These are phyloP conservation scores for Pichia cephalocereana DNA, from an alignment of 805 yeast genomes.

Conservation along the genomic window DNA sequence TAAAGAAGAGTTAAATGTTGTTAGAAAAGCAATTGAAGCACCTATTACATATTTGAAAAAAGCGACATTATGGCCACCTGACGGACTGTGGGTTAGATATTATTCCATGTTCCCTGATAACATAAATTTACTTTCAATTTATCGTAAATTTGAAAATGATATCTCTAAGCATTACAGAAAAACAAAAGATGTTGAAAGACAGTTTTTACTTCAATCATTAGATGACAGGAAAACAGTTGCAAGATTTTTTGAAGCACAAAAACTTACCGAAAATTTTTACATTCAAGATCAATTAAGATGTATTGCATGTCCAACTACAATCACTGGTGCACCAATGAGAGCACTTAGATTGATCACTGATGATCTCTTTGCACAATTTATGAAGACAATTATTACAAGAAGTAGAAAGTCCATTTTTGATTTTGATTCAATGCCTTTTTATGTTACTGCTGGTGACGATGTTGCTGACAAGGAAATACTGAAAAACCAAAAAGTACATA, in stretches of 20 bases:
- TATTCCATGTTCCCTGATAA: conserved; percentile 51
- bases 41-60: conserved; percentile 43
- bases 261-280: conserved; percentile 17
- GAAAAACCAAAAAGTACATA: conserved; percentile 9
- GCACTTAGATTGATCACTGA: conserved; percentile 22
- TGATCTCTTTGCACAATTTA: conserved; percentile 38
- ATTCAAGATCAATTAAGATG: conserved; percentile 25
- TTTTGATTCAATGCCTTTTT: conserved; percentile 25
- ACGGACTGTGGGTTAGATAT: conserved; percentile 55
- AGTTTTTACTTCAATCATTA: conserved; percentile 22
- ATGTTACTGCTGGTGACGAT: conserved; percentile 18
- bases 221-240: conserved; percentile 19
- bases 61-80: conserved; percentile 80
- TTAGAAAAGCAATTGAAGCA: conserved; percentile 39
- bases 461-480: conserved; percentile 5
- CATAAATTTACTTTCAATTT: conserved; percentile 36
- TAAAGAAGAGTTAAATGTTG: conserved; percentile 32
- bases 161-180: conserved; percentile 17
- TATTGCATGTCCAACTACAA: conserved; percentile 30
- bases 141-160: conserved; percentile 39
- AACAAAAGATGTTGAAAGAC: conserved; percentile 10
- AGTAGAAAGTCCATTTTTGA: conserved; percentile 49
- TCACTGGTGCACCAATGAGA: conserved; percentile 14
- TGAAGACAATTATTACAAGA: conserved; percentile 45
- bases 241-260: conserved; percentile 18